phyloP scores from a whole-genome alignment of 257 asterid species.

The Gentiana dahurica region DNA sequence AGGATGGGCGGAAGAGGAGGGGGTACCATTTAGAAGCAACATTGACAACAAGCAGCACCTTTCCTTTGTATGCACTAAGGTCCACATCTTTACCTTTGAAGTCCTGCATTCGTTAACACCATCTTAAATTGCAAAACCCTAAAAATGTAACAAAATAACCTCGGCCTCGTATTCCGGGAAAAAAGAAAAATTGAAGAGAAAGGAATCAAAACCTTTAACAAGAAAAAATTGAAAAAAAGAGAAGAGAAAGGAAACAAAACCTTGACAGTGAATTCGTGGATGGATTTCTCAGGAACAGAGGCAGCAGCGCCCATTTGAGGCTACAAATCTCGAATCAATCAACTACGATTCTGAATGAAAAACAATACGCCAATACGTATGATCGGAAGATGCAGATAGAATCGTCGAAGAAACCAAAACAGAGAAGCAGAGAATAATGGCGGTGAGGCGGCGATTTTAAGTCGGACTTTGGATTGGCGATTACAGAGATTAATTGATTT shows the following conservation, averaged over 20 bases:
- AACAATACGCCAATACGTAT: no score
- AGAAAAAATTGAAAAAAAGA: background rate
- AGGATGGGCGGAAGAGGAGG: background rate
- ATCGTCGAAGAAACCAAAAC: no score
- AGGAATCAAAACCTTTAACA: background rate
- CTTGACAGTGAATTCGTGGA: conserved; percentile 75
- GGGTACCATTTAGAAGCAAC: conserved; percentile 93
- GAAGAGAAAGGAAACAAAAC: conserved; percentile 17
- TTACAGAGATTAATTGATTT: no score
- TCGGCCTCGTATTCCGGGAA: background rate
- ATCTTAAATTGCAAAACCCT: no score
- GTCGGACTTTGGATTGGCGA: no score
- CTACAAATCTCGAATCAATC: no score
- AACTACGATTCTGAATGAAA: no score
- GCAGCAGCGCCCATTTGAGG: conserved; percentile 8
- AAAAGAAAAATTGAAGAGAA: background rate
- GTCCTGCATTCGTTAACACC: conserved; percentile 30
- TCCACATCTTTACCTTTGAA: conserved; percentile 54
- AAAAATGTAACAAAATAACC: no score
- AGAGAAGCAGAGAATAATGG: no score
- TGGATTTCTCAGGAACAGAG: conserved; percentile 38
- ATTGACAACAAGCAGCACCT: conserved; percentile 81
- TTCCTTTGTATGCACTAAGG: conserved; percentile 55
- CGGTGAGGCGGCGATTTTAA: no score
- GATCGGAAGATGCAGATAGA: no score